Evolutionary conservation across 257 asterid species (phyloP).

Genomic region (Solanum neorickii): DNA sequence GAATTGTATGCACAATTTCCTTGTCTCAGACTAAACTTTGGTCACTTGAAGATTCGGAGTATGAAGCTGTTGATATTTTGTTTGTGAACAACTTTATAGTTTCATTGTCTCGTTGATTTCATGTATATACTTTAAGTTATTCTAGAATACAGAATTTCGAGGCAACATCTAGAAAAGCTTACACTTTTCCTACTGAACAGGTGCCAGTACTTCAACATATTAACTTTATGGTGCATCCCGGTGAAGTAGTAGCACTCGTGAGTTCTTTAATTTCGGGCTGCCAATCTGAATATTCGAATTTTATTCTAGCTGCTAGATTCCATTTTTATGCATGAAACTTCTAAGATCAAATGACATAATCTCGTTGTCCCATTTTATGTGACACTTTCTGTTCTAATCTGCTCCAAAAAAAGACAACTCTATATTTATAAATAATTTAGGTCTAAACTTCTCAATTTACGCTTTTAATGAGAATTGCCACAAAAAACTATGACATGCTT

Average conservation of each 20-base stretch:
- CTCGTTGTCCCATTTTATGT: not conserved
- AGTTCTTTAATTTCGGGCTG: conserved; percentile 13
- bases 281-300: not conserved
- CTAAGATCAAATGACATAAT: not conserved
- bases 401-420: not conserved
- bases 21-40: not conserved
- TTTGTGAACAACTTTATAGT: not conserved
- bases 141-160: not conserved
- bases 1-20: not conserved
- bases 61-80: not conserved
- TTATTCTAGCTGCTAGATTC: not conserved
- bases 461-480: not conserved
- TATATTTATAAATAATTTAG: no score
- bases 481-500: not conserved
- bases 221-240: conserved; percentile 63
- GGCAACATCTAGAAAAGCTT: not conserved
- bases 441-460: no score
- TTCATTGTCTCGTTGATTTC: not conserved
- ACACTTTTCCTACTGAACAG: conserved; percentile 29
- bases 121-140: not conserved
- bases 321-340: not conserved
- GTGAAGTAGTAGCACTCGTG: conserved; percentile 91
- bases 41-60: not conserved
- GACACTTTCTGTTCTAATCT: not conserved
- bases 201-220: conserved; percentile 55